Base-by-base conservation (phyloP, 441 rosid species). In the Aquilaria agallochum region DNA sequence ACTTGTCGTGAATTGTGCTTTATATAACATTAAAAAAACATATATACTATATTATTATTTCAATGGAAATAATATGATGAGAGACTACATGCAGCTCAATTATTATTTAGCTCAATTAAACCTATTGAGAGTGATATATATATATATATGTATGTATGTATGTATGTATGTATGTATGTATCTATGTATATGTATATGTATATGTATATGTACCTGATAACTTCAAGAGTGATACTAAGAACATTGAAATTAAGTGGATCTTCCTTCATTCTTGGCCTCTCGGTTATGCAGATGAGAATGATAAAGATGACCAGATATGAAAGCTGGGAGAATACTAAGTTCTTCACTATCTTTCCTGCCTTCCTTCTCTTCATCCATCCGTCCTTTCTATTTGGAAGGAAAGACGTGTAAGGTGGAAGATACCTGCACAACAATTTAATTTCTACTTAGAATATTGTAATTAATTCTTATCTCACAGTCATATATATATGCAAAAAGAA, bases 211-310 rank as follows among this genome's bases (percentile, higher is more conserved):
- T 33, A 85, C 89, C 91, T 87, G 58, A 80, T 61, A 2, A 89
- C 92, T 82, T 89, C 92, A 5, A 84, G 5, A 27, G 63, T 70
- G 46, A 89, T 76, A 73, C 71, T 84, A 2, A 82, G 56, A 2
- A 77, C 72, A 13, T 62, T 83, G 68, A 86, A 86, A 53, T 88
- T 88, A 56, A 84, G 84, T 11, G 90, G 89, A 56, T 88, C 96
- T 53, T 69, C n/a, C 71, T 73, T 59, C 62, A 84, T 52, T 54
- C 78, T 80, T 5, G 76, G 56, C 13, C 73, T 79, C 65, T 88
- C 90, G 2, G 74, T 72, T 44, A 79, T 73, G 53, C 88, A 88
- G 6, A 86, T 10, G 2, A 86, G 56, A 62, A 86, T 70, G n/a
- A 76, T 42, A 6, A 80, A 82, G 30, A 88, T 64, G 32, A 47